Percentiles rank a stretch among this genome's conserved stretches.
These are phyloP conservation scores for Phaeosphaeriaceae sp. DNA, from an alignment of 2,329 filamentous ascomycete genomes.

Conservation along the genomic window DNA sequence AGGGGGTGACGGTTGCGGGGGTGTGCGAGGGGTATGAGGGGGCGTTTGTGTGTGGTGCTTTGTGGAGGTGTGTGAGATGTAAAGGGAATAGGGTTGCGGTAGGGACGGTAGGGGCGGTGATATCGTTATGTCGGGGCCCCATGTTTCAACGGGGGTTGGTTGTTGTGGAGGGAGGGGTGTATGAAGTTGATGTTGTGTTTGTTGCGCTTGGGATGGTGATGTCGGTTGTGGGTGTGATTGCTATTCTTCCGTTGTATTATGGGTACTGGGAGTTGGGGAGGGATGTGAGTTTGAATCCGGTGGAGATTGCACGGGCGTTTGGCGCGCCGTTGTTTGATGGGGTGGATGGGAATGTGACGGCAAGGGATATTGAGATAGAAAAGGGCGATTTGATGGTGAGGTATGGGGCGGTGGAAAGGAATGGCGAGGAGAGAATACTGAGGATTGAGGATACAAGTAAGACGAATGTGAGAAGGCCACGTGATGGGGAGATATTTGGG, in stretches of 20 bases:
- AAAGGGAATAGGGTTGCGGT: neutral
- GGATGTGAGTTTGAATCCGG: slow-evolving; percentile 34
- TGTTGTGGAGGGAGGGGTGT: neutral
- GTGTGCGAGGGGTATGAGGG: too few species aligned
- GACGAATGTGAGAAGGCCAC: too few species aligned
- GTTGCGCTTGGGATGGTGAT: slow-evolving; percentile 15
- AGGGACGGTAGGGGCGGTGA: neutral
- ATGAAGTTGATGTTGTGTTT: slow-evolving; percentile 4
- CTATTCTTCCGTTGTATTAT: slow-evolving; percentile 27
- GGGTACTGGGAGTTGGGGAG: slow-evolving; percentile 41
- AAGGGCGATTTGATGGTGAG: slow-evolving; percentile 24
- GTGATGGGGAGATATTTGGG: too few species aligned
- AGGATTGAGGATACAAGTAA: too few species aligned
- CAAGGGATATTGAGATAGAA: slow-evolving; percentile 23
- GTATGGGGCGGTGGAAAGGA: slow-evolving; percentile 30
- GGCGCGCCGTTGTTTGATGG: slow-evolving; percentile 36
- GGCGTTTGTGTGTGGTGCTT: too few species aligned
- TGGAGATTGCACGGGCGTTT: slow-evolving; percentile 43
- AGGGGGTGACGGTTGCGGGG: too few species aligned
- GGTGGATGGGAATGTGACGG: slow-evolving; percentile 31
- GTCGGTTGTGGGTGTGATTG: slow-evolving; percentile 19
- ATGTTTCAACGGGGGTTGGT: slow-evolving; percentile 28
- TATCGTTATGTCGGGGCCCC: slow-evolving; percentile 24
- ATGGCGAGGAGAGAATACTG: too few species aligned
- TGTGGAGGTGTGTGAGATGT: neutral